Evolutionary conservation across 768 basidiomycete genomes (phyloP), one percentile per base, ranked within the genome.

Genomic region (Lactarius quietus): DNA sequence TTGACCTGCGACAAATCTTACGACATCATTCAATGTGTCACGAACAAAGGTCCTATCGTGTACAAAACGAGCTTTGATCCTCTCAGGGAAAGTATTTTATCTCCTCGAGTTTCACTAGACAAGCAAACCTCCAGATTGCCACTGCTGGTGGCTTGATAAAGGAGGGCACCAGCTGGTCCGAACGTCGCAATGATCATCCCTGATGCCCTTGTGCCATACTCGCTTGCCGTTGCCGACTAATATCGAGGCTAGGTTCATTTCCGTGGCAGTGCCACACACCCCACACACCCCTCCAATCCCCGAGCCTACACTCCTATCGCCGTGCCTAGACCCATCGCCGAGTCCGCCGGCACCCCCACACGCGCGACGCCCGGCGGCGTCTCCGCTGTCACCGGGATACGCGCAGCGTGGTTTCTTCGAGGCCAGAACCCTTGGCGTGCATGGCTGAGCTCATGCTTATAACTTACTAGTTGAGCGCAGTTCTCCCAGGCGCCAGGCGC

Each of bases 401-500:
- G 9, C 17, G 29, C 7, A 8, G 54, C 28, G 18, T 29, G 31
- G 54, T 31, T 33, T 7, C 31, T 17, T 54, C 29, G 53, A 9
- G 53, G 29, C 7, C 8, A 8, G 20, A 51, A 17, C 17, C 29
- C 53, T 20, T 29, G 17, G 31, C 31, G 53, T 8, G 53, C 80
- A 55, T 72, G 70, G 26, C 78, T 76, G 33, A 74, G 61, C 2
- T 77, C 76, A 9, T 74, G 66, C 71, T 87, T 43, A 61, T 80
- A 71, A n/a, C n/a, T n/a, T n/a, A n/a, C n/a, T n/a, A n/a, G 67
- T 89, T 87, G 72, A 88, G 76, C 61, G 72, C 48, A 78, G 79
- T 66, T 88, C 85, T 84, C 33, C 8, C 41, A 89, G 77, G 69
- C 84, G 90, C 29, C 84, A n/a, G n/a, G n/a, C n/a, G 79, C 28